These are phyloP conservation scores for Parietaria judaica DNA, from an alignment of 306 rosid species.

Conservation along the genomic window DNA sequence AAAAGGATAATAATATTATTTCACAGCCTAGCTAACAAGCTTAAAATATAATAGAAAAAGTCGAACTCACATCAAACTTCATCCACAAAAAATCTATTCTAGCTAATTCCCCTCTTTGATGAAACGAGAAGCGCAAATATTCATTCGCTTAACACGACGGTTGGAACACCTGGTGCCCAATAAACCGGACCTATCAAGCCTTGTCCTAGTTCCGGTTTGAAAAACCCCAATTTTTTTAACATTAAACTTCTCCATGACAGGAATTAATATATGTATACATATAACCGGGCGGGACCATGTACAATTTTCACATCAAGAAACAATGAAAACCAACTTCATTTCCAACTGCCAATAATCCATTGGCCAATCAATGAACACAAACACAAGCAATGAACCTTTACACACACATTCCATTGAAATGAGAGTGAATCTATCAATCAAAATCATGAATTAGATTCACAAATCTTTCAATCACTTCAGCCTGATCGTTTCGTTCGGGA, in stretches of 20 bases:
- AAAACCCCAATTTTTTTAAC: too few relatives aligned
- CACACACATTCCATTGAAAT: background rate
- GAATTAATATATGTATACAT: too few relatives aligned
- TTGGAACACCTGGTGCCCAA: too few relatives aligned
- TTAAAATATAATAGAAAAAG: too few relatives aligned
- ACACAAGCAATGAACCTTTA: conserved; percentile 11
- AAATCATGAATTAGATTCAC: conserved; percentile 1
- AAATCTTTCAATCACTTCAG: conserved; percentile 27
- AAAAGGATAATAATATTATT: too few relatives aligned
- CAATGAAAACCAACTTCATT: background rate
- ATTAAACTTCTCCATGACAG: too few relatives aligned
- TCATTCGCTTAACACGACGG: background rate
- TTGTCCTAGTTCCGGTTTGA: too few relatives aligned
- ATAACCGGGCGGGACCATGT: background rate
- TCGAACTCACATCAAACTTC: too few relatives aligned
- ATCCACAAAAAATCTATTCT: too few relatives aligned
- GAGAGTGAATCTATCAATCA: background rate
- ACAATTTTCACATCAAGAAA: conserved; percentile 11
- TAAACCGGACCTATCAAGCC: too few relatives aligned
- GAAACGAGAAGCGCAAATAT: background rate
- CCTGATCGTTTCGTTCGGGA: conserved; percentile 45
- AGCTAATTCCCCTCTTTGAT: background rate
- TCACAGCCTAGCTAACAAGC: too few relatives aligned
- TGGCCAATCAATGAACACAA: background rate
- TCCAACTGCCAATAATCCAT: conserved; percentile 3